Evolutionary conservation across 164 flowering plant genomes (phyloP), one percentile per base, ranked within the genome.

Genomic region (Sedum album): DNA sequence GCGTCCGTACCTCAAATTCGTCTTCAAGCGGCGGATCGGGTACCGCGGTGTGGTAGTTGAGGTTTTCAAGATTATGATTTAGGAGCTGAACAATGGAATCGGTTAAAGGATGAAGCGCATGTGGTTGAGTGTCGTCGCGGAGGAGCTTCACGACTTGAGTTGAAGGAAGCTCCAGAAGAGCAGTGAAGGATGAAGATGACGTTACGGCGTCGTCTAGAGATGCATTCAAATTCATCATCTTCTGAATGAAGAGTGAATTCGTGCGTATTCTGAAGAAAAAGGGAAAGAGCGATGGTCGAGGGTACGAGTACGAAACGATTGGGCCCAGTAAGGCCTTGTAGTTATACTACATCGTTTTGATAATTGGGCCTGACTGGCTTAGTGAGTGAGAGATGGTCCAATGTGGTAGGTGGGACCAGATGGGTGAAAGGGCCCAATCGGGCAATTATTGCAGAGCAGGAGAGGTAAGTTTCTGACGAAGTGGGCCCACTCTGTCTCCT

Each of bases 141-240:
- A 63, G 41, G 15, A 63, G 66, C 21, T 63, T 9, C 13, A 63
- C 23, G 21, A 23, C 66, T 63, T 63, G 66, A 21, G 42, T 38
- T 8, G 42, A 42, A 21, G 42, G 66, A 31, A 63, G 66, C 42
- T 63, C 66, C 15, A 63, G 41, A 31, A 63, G 66, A n/a, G 66
- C 66, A 5, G 66, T 63, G 66, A 63, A 63, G 26, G 41, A 31
- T 1, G 60, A 53, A 7, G 48, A 35, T 35, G 38, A n/a, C 42
- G 42, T 39, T 30, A n/a, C 25, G 18, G 31, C 1, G 65, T 33
- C 36, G 65, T 60, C 65, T 8, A 23, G 33, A 60, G 65, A 33
- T 17, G n/a, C 35, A 30, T 30, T 30, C 31, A 60, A 1, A 9
- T 1, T n/a, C 23, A 9, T 18, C 35, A 20, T 62, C 33, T 6